Evolutionary conservation across 1,284 basidiomycete genomes (phyloP).

Genomic region (Fistulina hepatica): DNA sequence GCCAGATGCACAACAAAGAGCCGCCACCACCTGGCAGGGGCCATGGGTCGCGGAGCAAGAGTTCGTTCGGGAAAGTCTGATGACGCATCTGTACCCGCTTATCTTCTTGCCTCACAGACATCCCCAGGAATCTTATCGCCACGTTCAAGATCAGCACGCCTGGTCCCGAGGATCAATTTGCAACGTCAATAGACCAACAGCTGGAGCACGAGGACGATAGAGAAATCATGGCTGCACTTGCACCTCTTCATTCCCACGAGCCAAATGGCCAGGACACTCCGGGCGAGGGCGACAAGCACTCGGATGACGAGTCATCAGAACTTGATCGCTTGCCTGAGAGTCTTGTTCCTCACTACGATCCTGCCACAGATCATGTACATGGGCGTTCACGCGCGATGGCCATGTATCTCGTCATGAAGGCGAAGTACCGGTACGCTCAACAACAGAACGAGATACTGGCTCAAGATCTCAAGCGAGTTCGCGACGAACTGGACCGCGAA

Average conservation of each 20-base stretch:
- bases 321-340: conserved; percentile 41
- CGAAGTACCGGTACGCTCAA: conserved; percentile 53
- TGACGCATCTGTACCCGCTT: neutral
- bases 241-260: neutral
- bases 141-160: neutral
- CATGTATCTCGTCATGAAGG: conserved; percentile 69
- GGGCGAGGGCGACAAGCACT: conserved; percentile 14
- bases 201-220: neutral
- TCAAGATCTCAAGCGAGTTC: conserved; percentile 48
- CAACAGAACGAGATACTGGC: conserved; percentile 50
- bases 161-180: neutral
- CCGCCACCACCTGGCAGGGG: neutral
- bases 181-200: neutral
- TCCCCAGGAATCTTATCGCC: neutral
- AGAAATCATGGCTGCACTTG: neutral
- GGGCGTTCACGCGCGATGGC: conserved; percentile 52
- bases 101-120: neutral
- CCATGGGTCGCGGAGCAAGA: conserved; percentile 1
- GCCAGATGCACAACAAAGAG: neutral
- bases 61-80: neutral
- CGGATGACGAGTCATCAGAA: conserved; percentile 24
- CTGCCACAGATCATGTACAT: conserved; percentile 44
- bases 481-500: conserved; percentile 40
- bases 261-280: conserved; percentile 5
- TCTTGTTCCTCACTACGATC: conserved; percentile 36